Conservation (phyloP, 768 basidiomycete species). For the Suillus discolor region DNA sequence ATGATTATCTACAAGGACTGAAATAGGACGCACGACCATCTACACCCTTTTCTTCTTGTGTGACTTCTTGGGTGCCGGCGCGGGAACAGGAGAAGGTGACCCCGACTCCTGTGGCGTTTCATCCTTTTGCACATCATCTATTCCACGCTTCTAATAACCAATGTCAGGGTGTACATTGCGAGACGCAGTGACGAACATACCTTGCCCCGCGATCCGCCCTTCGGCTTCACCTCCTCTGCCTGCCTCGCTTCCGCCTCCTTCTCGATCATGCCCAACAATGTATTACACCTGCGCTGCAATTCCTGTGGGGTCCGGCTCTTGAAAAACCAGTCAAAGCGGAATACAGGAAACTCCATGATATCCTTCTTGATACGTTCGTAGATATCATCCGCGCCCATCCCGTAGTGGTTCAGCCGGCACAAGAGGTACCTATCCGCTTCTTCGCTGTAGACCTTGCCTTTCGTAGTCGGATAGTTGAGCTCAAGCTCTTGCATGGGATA, state of each 20-base stretch:
- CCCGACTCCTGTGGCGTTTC: conserved; percentile 54
- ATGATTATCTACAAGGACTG: not conserved
- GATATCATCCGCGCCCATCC: conserved; percentile 85
- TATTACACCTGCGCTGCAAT: conserved; percentile 84
- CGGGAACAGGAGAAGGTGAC: conserved; percentile 58
- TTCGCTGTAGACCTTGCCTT: conserved; percentile 95
- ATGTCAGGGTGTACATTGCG: conserved; percentile 3
- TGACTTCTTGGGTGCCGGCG: conserved; percentile 55
- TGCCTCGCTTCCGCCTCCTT: conserved; percentile 78
- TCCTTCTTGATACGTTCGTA: conserved; percentile 97
- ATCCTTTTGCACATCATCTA: conserved; percentile 63
- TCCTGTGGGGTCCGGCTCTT: conserved; percentile 92
- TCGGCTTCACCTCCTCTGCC: conserved; percentile 68
- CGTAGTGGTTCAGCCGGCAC: conserved; percentile 87
- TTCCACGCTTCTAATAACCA: conserved; percentile 61
- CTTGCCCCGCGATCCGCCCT: conserved; percentile 62
- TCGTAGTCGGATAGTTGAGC: conserved; percentile 92
- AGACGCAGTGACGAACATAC: conserved; percentile 36
- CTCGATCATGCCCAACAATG: conserved; percentile 86
- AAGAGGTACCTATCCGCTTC: conserved; percentile 97
- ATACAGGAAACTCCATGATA: conserved; percentile 95
- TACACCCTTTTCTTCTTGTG: conserved; percentile 73
- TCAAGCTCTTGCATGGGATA: conserved; percentile 98
- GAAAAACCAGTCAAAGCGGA: conserved; percentile 98
- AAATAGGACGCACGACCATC: not conserved